Evolutionary conservation across 805 yeast genomes (phyloP), one percentile per base, ranked within the genome.

Genomic region (Torulaspora franciscae): DNA sequence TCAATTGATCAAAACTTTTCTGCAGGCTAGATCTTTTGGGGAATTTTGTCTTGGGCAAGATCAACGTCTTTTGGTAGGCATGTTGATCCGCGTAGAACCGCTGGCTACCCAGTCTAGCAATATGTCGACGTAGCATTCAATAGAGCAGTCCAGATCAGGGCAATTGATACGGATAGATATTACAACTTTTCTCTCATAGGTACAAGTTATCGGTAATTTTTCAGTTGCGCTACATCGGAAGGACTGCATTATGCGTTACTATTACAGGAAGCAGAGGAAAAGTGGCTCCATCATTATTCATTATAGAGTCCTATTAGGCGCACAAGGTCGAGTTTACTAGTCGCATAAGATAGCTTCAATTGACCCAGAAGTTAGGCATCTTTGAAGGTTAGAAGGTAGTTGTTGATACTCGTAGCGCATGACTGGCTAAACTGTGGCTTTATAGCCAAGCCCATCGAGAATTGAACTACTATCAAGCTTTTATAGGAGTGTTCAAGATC

Each of bases 1-100:
- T 69, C 47, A 70, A 68, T 49, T 56, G 70, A 44, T 58, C 61
- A 48, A 64, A 65, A 6, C 75, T 73, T 37, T 71, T 63, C 25
- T 68, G 66, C n/a, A 70, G 58, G 43, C 74, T 70, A 2, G 85
- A 75, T 51, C 86, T 72, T 40, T 73, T 73, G 0, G 95, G 83
- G 45, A 88, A 85, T 2, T 65, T 61, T 0, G 96, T 82, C 42
- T 68, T 67, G 3, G 96, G 97, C 22, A 90, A 72, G 17, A 69
- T 71, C 37, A 83, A 61, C 0, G 85, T 79, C 39, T 68, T 65
- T 19, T 81, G 74, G 50, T 72, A 80, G 14, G 62, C 50, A 49
- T 70, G 73, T 34, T 49, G 39, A 14, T 35, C 43, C 11, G 47
- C 46, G 17, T 50, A 39, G 6, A 28, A 37, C 19, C 51, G 39